Base-by-base conservation (phyloP, 75 land plant species). In the Pseudotsuga menziesii region DNA sequence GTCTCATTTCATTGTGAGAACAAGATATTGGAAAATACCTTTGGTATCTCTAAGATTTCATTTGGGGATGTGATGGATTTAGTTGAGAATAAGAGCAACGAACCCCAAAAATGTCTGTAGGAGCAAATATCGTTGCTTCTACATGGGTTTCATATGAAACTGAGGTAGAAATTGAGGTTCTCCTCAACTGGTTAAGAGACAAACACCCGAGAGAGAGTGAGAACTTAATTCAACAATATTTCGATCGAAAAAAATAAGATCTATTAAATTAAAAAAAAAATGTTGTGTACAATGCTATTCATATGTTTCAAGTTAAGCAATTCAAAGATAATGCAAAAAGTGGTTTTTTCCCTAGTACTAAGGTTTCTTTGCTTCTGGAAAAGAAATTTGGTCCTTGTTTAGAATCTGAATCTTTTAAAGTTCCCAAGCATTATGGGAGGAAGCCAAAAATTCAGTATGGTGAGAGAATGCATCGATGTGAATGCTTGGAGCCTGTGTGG, bases 131-230 rank as follows among this genome's bases (percentile, higher is more conserved):
- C 32, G 41, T 2, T 58, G 57, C 44, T 26, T 78, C 78, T 11
- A 17, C 75, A 23, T 93, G 91, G 88, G 58, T 83, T n/a, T n/a
- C n/a, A n/a, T n/a, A n/a, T n/a, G n/a, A n/a, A n/a, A n/a, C n/a
- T n/a, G n/a, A n/a, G n/a, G 79, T 63, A 15, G 93, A 91, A 63
- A 62, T 93, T 62, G 79, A 83, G 22, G 79, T 83, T 60, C 90
- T 96, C 29, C 26, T 87, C 27, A 54, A 39, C 13, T 91, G 92
- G 91, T 80, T 96, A 77, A 83, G 67, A n/a, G n/a, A n/a, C n/a
- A n/a, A n/a, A n/a, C n/a, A n/a, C n/a, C n/a, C n/a, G n/a, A n/a
- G n/a, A n/a, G 1, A 80, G 78, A 66, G 98, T 93, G 61, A 80
- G 71, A 85, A 85, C 23, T 78, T 96, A 41, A 84, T 75, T 85